Conservation (phyloP, 768 basidiomycete genomes). For the Hemileccinum impolitum region DNA sequence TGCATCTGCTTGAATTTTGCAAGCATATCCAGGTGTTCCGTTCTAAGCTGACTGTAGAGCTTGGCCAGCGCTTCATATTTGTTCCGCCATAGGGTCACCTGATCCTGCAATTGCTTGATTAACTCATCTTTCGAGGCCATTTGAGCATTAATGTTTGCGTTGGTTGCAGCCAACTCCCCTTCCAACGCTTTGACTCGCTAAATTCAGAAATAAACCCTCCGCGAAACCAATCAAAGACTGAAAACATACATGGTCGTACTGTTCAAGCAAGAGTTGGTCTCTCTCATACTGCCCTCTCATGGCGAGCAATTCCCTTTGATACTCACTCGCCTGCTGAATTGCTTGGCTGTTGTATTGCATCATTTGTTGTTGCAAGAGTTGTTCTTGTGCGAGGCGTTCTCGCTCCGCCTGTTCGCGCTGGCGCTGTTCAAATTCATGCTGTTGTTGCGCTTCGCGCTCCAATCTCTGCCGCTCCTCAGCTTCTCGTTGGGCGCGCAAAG, state of each 20-base stretch:
- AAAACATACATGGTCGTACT: conserved; percentile 80
- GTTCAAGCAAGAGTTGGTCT: conserved; percentile 95
- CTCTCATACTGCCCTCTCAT: conserved; percentile 98
- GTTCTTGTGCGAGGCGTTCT: conserved; percentile 86
- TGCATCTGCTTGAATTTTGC: conserved; percentile 97
- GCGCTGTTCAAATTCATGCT: conserved; percentile 85
- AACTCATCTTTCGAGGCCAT: conserved; percentile 90
- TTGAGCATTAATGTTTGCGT: conserved; percentile 78
- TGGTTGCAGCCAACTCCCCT: conserved; percentile 75
- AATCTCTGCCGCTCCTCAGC: conserved; percentile 78
- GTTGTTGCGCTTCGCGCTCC: conserved; percentile 75
- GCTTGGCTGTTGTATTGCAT: conserved; percentile 77
- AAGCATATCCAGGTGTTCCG: conserved; percentile 96
- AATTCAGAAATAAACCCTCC: conserved; percentile 8
- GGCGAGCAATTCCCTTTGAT: conserved; percentile 85
- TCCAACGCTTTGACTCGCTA: conserved; percentile 96
- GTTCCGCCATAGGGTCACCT: conserved; percentile 94
- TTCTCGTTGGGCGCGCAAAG: conserved; percentile 76
- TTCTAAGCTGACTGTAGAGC: conserved; percentile 95
- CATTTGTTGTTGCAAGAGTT: conserved; percentile 79
- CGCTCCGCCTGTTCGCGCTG: conserved; percentile 86
- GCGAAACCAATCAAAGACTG: background rate
- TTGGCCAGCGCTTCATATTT: conserved; percentile 99
- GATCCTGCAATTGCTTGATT: conserved; percentile 93
- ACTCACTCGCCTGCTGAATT: conserved; percentile 70